A percentile compares a stretch with the other conserved stretches of the same genome.
phyloP scores from a whole-genome alignment of 371 early-diverging fungal species.

The Umbelopsis sp. region DNA sequence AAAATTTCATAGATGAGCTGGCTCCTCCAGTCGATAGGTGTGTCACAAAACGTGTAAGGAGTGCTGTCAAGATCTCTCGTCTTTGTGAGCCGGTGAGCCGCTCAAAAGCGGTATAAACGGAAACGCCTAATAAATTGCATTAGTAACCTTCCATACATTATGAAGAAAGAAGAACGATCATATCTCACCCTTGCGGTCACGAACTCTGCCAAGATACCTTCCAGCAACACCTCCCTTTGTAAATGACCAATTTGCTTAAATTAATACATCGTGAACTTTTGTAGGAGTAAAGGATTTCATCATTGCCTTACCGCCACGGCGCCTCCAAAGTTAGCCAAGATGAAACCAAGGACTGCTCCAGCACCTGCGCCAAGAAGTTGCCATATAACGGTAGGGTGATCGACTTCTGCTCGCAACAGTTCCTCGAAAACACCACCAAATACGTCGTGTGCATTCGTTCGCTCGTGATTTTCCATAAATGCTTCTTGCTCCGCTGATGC shows the following conservation, averaged over 20 bases:
- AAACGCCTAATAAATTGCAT: slow-evolving; percentile 31
- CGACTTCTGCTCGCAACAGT: slow-evolving; percentile 31
- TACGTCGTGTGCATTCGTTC: slow-evolving; percentile 28
- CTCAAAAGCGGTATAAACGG: slow-evolving; percentile 51
- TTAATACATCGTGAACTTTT: too few relatives aligned
- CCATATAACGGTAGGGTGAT: slow-evolving; percentile 34
- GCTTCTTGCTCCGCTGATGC: slow-evolving; percentile 26
- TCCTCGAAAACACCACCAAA: slow-evolving; percentile 38
- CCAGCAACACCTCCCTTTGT: slow-evolving; percentile 35
- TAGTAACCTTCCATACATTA: not conserved
- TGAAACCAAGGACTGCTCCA: slow-evolving; percentile 34
- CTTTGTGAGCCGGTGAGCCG: slow-evolving; percentile 34
- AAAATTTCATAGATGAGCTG: slow-evolving; percentile 48
- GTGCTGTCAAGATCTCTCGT: slow-evolving; percentile 42
- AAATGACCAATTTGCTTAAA: not conserved
- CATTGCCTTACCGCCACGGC: slow-evolving; percentile 32
- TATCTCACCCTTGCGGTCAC: slow-evolving; percentile 35
- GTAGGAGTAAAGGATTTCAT: too few relatives aligned
- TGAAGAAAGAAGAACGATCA: not conserved
- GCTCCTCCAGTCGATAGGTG: slow-evolving; percentile 30
- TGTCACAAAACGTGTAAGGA: slow-evolving; percentile 43
- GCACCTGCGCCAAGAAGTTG: slow-evolving; percentile 31
- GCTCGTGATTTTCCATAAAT: slow-evolving; percentile 18
- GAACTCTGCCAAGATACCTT: slow-evolving; percentile 33
- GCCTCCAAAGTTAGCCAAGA: slow-evolving; percentile 34